Conservation (phyloP, 2,329 filamentous ascomycete genomes). For the Beauveria asiatica region DNA sequence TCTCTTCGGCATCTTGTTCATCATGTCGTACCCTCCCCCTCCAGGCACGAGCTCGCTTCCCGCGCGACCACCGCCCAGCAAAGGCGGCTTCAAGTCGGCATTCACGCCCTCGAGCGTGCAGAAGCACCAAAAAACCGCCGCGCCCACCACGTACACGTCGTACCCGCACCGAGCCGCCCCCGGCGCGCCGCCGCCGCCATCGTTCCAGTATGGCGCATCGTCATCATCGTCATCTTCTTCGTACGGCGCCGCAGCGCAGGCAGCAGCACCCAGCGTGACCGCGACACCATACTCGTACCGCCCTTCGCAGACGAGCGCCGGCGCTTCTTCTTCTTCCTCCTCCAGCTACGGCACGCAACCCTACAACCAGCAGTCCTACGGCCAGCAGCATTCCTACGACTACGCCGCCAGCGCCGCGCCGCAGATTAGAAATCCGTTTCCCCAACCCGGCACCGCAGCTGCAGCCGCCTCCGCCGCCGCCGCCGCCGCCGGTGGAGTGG, state of each 20-base stretch:
- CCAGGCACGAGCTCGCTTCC: slow-evolving; percentile 63
- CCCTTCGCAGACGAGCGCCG: slow-evolving; percentile 18
- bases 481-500: slow-evolving; percentile 17
- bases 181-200: not conserved
- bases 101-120: slow-evolving; percentile 35
- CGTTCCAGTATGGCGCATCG: slow-evolving; percentile 4
- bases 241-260: slow-evolving; percentile 13
- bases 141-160: slow-evolving; percentile 5
- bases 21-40: slow-evolving; percentile 82
- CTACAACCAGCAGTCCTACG: slow-evolving; percentile 26
- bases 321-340: slow-evolving; percentile 3
- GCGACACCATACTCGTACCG: slow-evolving; percentile 28
- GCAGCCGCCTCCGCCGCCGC: slow-evolving; percentile 17
- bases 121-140: slow-evolving; percentile 3
- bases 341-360: too few species aligned
- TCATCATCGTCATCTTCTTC: not conserved
- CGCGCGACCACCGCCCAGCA: slow-evolving; percentile 59
- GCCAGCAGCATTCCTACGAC: slow-evolving; percentile 21
- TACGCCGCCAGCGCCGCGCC: slow-evolving; percentile 43
- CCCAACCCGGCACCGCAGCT: slow-evolving; percentile 42
- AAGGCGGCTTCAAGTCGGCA: slow-evolving; percentile 37
- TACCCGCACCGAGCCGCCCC: slow-evolving; percentile 7
- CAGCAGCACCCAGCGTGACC: slow-evolving; percentile 18
- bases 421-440: slow-evolving; percentile 76
- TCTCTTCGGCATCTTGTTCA: slow-evolving; percentile 39